Percentiles rank a stretch among this genome's conserved stretches.
phyloP scores from a whole-genome alignment of 2,329 filamentous ascomycete species.

The Pestalotiopsis fici region DNA sequence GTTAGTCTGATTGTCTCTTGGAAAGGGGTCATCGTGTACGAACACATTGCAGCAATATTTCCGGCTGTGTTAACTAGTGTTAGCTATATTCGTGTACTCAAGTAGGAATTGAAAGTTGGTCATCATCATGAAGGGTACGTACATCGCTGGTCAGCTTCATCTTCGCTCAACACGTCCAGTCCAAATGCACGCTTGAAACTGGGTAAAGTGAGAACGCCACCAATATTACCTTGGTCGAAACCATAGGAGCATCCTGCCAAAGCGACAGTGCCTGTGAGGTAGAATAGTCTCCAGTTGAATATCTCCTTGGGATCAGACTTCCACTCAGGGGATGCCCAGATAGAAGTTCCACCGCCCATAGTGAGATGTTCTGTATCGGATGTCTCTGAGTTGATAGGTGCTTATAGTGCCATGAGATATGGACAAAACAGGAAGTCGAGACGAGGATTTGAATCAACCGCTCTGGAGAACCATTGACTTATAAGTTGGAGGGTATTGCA shows the following conservation, averaged over 20 bases:
- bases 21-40: slow-evolving; percentile 6
- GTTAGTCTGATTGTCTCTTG: neutral
- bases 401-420: neutral
- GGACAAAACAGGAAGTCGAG: neutral
- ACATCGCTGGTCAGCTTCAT: slow-evolving; percentile 26
- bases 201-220: slow-evolving; percentile 35
- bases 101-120: neutral
- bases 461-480: neutral
- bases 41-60: slow-evolving; percentile 33
- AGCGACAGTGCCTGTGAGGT: slow-evolving; percentile 32
- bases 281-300: slow-evolving; percentile 35
- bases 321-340: slow-evolving; percentile 37
- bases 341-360: slow-evolving; percentile 38
- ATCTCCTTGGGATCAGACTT: slow-evolving; percentile 36
- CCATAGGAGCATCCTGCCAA: slow-evolving; percentile 39
- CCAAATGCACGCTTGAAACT: slow-evolving; percentile 37
- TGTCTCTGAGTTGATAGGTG: neutral
- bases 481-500: neutral
- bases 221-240: slow-evolving; percentile 40
- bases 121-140: neutral
- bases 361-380: neutral
- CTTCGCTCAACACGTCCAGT: slow-evolving; percentile 26
- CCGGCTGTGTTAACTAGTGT: slow-evolving; percentile 17
- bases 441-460: neutral
- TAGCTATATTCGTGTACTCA: neutral